Percentiles rank a stretch among this genome's conserved stretches.
Evolutionary conservation across 2,329 filamentous ascomycete species (phyloP).

Genomic region (Gyromitra esculenta): DNA sequence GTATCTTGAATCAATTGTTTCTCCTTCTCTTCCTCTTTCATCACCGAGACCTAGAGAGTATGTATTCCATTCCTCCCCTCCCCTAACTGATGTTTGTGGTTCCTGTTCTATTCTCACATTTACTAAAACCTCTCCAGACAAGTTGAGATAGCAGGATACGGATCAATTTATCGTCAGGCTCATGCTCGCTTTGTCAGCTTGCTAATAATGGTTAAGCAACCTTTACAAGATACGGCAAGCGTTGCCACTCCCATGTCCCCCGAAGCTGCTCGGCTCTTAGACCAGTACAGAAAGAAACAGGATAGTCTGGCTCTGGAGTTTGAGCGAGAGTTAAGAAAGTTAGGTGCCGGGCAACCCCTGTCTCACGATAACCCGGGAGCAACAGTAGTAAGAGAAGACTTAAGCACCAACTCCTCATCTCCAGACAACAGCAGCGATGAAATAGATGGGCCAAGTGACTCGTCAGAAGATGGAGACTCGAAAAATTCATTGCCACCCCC

Average conservation of each 20-base stretch:
- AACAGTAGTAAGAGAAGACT: conserved; percentile 20
- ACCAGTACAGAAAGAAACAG: conserved; percentile 8
- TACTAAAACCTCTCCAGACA: conserved; percentile 12
- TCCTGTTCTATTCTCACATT: conserved; percentile 10
- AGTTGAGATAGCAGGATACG: conserved; percentile 14
- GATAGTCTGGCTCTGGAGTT: conserved; percentile 28
- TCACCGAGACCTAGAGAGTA: conserved; percentile 17
- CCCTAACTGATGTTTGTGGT: background rate
- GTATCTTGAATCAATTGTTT: conserved; percentile 28
- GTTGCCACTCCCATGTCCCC: conserved; percentile 20
- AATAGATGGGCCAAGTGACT: conserved; percentile 16
- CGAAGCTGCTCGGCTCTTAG: conserved; percentile 17
- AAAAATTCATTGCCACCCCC: conserved; percentile 32
- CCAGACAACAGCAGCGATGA: conserved; percentile 38
- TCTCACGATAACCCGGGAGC: conserved; percentile 15
- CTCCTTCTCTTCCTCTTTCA: conserved; percentile 8
- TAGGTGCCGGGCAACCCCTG: conserved; percentile 9
- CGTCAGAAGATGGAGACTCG: conserved; percentile 33
- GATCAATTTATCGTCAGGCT: conserved; percentile 12
- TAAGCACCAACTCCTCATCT: conserved; percentile 14
- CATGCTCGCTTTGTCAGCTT: conserved; percentile 12
- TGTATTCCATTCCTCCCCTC: conserved; percentile 3
- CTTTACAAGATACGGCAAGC: conserved; percentile 15
- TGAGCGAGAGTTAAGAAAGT: conserved; percentile 4
- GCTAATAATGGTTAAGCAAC: conserved; percentile 34